Base-by-base conservation (phyloP, 768 basidiomycete species). In the Lactifluus rugatus region DNA sequence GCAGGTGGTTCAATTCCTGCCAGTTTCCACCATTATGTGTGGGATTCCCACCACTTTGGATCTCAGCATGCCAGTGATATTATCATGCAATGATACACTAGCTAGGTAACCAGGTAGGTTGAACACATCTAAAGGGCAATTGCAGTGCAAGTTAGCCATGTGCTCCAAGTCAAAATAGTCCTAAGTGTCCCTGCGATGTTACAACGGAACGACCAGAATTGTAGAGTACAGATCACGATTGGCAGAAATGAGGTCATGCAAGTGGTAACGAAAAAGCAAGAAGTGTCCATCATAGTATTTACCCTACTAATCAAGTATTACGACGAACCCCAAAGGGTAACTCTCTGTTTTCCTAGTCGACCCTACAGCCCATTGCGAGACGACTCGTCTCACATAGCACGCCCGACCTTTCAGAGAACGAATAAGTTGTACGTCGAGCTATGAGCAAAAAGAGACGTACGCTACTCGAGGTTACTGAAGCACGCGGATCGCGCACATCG, bases 371-470 rank as follows among this genome's bases (percentile, higher is more conserved):
- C 41, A 9, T 42, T 42, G 41, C 17, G 19, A 42, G 16, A 46
- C 14, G 42, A 4, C 23, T 45, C 42, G 44, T 32, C 9, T 83
- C 82, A 53, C 68, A 70, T 28, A 69, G 67, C 14, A 65, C 70
- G 54, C 78, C 77, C 13, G 75, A 65, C 13, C 60, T 69, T 47
- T 5, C 19, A 64, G 80, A 77, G 54, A 80, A 82, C 34, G 73
- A 31, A 19, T 37, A 23, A 16, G 16, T 16, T 5, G 10, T 28
- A 50, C 16, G 10, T 17, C 5, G 14, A 14, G 21, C 7, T 1
- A 44, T 17, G 23, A 32, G 25, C 1, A 5, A 53, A 32, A 11
- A 31, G 17, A 11, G 25, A 41, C 58, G 17, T 23, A 60, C 58
- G 5, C 46, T 23, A 37, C 21, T 51, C 2, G 17, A 45, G 2